phyloP scores from a whole-genome alignment of 1,284 basidiomycete species.

The Polyporus tsugae region DNA sequence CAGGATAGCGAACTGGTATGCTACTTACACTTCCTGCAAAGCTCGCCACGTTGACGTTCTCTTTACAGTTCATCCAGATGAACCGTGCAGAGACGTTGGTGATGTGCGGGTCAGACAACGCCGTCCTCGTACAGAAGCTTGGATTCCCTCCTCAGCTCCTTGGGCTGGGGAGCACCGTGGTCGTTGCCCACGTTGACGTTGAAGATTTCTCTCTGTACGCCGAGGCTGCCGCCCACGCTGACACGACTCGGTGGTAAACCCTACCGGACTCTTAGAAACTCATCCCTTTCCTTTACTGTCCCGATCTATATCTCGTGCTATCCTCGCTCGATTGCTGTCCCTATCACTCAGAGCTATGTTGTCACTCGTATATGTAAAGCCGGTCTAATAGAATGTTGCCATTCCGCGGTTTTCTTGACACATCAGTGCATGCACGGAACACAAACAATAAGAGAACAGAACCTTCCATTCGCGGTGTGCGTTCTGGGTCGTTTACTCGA shows the following conservation, averaged over 20 bases:
- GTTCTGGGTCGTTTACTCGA: background rate
- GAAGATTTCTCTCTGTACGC: constrained; percentile 37
- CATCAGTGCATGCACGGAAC: no score
- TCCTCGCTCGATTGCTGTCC: constrained; percentile 9
- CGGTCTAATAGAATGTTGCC: background rate
- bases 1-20: constrained; percentile 37
- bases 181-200: constrained; percentile 39
- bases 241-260: constrained; percentile 36
- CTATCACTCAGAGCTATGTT: background rate
- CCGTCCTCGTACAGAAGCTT: constrained; percentile 32
- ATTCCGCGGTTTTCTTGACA: background rate
- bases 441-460: no score
- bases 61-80: constrained; percentile 39
- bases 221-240: constrained; percentile 37
- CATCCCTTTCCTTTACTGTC: background rate
- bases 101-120: constrained; percentile 37
- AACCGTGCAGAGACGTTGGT: constrained; percentile 37
- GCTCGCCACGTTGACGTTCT: background rate
- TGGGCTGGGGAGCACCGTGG: constrained; percentile 31
- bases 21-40: background rate
- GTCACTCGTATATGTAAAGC: background rate
- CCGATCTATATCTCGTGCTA: constrained; percentile 15
- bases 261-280: background rate
- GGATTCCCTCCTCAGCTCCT: constrained; percentile 34
- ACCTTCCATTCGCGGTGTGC: no score